phyloP scores from a whole-genome alignment of 2,329 filamentous ascomycete species.

The Graphiopsis chlorocephala region DNA sequence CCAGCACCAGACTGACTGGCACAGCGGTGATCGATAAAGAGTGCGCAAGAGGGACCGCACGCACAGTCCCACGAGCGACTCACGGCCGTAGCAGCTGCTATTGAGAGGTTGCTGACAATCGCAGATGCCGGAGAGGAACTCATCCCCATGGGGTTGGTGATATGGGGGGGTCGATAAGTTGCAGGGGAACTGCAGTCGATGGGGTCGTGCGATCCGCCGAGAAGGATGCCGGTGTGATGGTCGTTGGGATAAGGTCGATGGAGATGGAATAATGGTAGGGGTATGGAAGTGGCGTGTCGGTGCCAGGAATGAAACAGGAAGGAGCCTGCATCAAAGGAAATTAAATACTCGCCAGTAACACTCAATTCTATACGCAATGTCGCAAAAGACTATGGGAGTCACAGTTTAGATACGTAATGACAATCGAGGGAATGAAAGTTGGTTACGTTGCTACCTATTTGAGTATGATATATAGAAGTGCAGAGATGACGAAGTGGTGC shows the following conservation, averaged over 20 bases:
- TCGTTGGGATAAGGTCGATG: not conserved
- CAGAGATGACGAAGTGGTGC: not conserved
- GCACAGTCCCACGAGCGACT: not conserved
- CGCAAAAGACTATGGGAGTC: not conserved
- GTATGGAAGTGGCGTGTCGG: not conserved
- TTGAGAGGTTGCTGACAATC: not conserved
- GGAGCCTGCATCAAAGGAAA: not conserved
- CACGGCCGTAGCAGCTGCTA: not conserved
- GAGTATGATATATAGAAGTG: slow-evolving; percentile 14
- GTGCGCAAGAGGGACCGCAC: not conserved
- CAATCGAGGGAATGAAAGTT: not conserved
- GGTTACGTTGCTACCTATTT: slow-evolving; percentile 2
- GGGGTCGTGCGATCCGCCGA: not conserved
- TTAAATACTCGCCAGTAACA: not conserved
- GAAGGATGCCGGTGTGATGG: not conserved
- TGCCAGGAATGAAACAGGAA: not conserved
- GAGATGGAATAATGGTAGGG: not conserved
- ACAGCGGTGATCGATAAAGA: not conserved
- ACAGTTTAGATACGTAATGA: not conserved
- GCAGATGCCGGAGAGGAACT: not conserved
- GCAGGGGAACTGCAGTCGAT: not conserved
- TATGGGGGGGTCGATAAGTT: not conserved
- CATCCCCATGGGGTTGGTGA: not conserved
- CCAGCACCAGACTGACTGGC: not conserved
- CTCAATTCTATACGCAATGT: not conserved